Base-by-base conservation (phyloP, 1,139 yeast genomes). In the Suhomyces anneliseae region DNA sequence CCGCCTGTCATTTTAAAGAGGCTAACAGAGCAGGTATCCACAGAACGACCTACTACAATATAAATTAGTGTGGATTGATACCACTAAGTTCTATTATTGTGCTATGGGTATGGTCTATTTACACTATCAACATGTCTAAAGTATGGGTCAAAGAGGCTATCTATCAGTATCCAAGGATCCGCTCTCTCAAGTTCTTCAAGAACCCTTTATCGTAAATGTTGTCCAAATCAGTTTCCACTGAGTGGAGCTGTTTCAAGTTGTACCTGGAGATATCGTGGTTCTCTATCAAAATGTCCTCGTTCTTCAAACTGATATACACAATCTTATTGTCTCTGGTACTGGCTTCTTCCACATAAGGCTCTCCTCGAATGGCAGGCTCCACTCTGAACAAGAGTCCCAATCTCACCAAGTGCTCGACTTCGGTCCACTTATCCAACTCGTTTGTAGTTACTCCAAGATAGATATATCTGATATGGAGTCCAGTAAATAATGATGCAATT, bases 381-480 rank as follows among this genome's bases (percentile, higher is more conserved):
- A 56, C 45, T 14, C 49, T 48, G 49, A 62, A 73, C 41, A 75
- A 62, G 2, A 58, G 52, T 1, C 72, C 71, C 9, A 78, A 58
- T 4, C 56, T 46, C 8, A 90, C 74, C 51, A 87, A 72, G 42
- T 82, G 78, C 47, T 85, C 83, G 10, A 93, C 74, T 19, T 79
- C 83, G 27, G 76, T 82, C 98, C 98, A 93, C 64, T 93, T 93
- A 43, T 77, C 82, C 9, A 83, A 72, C 66, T 93, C 99, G 60
- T 88, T 92, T 2, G 97, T 90, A n/a, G 98, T 90, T 55, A 87
- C 87, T 0, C 99, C 99, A 36, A 84, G 73, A 55, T 81, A 83
- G 3, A 89, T 69, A 58, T 83, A 79, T 46, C 81, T 67, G 24
- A 86, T 37, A 54, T 89, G 96, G 53, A 87, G 78, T 1, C 64